Percentiles rank a stretch among this genome's conserved stretches.
Conservation (phyloP, 2,329 filamentous ascomycete genomes). For the Pseudocercospora eumusae region DNA sequence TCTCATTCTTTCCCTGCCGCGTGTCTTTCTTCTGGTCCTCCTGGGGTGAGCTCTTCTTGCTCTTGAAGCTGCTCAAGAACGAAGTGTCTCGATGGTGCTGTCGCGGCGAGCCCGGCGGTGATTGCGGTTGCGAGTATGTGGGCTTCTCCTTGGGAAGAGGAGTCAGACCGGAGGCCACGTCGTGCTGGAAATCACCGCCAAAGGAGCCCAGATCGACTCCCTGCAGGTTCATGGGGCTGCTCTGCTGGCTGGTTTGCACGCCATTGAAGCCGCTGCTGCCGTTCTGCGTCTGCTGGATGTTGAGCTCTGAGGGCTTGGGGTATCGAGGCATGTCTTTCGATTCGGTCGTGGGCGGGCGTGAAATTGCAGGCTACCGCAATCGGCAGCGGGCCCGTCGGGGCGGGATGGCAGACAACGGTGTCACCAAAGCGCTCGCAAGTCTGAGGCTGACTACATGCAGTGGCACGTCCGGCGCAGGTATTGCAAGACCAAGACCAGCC, state of each 20-base stretch:
- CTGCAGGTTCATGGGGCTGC: constrained; percentile 40
- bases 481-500: constrained; percentile 24
- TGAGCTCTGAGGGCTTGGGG: constrained; percentile 36
- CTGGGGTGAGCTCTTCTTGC: constrained; percentile 23
- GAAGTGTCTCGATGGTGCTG: constrained; percentile 31
- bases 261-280: constrained; percentile 25
- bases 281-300: constrained; percentile 32
- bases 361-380: constrained; percentile 29
- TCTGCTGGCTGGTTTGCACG: constrained; percentile 30
- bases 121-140: constrained; percentile 28
- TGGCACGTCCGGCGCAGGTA: constrained; percentile 20
- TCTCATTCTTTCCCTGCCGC: constrained; percentile 33
- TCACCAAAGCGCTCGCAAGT: constrained; percentile 28
- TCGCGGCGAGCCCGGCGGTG: constrained; percentile 37
- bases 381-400: constrained; percentile 26
- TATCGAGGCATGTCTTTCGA: constrained; percentile 36
- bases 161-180: constrained; percentile 30
- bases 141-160: constrained; percentile 27
- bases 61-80: constrained; percentile 35
- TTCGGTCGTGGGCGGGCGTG: constrained; percentile 12
- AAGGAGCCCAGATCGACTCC: constrained; percentile 43
- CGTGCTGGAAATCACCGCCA: constrained; percentile 38
- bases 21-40: constrained; percentile 26
- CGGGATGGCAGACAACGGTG: constrained; percentile 25
- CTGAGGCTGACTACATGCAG: constrained; percentile 25